A percentile compares a stretch with the other conserved stretches of the same genome.
Conservation (phyloP, 129 eudicot species). For the Sambucus nigra region DNA sequence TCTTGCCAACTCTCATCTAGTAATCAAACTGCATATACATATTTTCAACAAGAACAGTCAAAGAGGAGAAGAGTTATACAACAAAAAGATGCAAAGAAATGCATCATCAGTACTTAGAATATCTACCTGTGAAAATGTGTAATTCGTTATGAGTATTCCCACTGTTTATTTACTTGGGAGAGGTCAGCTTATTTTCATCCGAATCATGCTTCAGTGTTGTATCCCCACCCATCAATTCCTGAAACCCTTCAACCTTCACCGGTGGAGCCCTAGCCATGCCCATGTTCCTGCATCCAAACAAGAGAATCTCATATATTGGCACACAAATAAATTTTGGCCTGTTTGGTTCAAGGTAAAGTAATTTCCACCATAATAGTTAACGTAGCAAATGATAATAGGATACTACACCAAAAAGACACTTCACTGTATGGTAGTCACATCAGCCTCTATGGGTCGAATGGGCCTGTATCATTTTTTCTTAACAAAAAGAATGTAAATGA, state of each 20-base stretch:
- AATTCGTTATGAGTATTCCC: neutral
- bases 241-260: conserved; percentile 93
- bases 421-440: no score
- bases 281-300: conserved; percentile 56
- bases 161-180: conserved; percentile 35
- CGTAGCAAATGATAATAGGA: no score
- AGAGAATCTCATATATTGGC: neutral
- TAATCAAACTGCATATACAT: conserved; percentile 3
- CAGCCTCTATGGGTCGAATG: no score
- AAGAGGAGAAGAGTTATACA: neutral
- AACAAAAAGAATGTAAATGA: no score
- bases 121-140: neutral
- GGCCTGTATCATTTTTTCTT: no score
- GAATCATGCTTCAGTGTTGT: conserved; percentile 73
- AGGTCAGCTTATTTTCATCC: conserved; percentile 71
- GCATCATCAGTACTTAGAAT: neutral
- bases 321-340: neutral
- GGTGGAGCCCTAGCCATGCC: conserved; percentile 93
- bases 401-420: no score
- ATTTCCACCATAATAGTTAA: no score
- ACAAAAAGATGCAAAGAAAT: neutral
- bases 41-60: neutral
- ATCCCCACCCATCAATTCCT: conserved; percentile 98
- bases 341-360: no score
- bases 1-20: neutral